These are phyloP conservation scores for Verticillium isaacii DNA, from an alignment of 2,329 filamentous ascomycete genomes.

Conservation along the genomic window DNA sequence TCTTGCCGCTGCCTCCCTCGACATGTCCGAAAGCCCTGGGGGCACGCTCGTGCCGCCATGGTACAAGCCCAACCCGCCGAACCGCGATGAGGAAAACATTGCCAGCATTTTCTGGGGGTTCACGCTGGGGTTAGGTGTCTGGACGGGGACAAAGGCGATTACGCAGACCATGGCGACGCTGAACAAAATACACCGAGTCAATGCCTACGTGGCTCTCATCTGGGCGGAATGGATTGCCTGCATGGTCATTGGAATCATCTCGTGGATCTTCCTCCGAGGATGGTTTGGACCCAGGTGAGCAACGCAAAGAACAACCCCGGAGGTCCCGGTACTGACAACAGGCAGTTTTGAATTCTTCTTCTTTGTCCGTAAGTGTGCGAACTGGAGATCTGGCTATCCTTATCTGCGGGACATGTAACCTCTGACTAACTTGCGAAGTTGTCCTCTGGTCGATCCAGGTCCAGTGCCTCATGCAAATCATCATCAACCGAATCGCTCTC, in stretches of 20 bases:
- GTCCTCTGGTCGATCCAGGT: conserved; percentile 21
- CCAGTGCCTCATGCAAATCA: conserved; percentile 43
- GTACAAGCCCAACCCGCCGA: not conserved
- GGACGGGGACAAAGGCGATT: conserved; percentile 25
- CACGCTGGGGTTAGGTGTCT: conserved; percentile 27
- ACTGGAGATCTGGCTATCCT: not conserved
- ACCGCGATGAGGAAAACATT: conserved; percentile 22
- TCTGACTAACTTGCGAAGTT: not conserved
- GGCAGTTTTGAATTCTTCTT: conserved; percentile 2
- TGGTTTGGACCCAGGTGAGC: conserved; percentile 24
- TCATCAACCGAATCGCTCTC: conserved; percentile 44
- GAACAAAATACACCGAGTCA: conserved; percentile 24
- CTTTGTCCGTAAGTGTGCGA: not conserved
- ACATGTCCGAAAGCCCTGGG: not conserved
- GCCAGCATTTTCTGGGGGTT: conserved; percentile 31
- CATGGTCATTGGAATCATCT: conserved; percentile 25
- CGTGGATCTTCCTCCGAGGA: conserved; percentile 28
- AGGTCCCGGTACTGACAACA: not conserved
- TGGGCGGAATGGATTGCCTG: conserved; percentile 33
- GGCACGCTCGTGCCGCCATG: not conserved
- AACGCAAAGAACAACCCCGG: not conserved
- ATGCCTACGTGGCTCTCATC: conserved; percentile 32
- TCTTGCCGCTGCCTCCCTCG: not conserved
- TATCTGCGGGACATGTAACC: not conserved
- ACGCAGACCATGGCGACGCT: conserved; percentile 27